Base-by-base conservation (phyloP, 805 yeast genomes). In the Kodamaea leandrae region DNA sequence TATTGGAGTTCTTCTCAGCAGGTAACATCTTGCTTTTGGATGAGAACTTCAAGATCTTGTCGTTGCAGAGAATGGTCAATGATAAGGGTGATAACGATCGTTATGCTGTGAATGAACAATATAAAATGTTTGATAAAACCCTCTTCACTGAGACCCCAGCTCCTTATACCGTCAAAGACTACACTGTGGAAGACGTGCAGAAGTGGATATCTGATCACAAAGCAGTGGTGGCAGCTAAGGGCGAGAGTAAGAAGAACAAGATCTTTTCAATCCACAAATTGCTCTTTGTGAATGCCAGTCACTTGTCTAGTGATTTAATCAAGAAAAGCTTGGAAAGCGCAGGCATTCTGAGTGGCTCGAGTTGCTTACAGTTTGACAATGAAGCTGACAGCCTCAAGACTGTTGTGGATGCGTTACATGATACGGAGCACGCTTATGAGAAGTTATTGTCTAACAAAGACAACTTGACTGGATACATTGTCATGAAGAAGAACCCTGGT, bases 1-100 rank as follows among this genome's bases (percentile, higher is more conserved):
- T 87, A 0, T 62, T 91, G 39, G 99, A 91, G 61, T 91, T 91
- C 54, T 91, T 90, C 66, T 86, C 96, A 57, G 96, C 96, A 2
- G 99, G 99, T 19, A 91, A 91, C 57, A 77, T 91, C 41, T 67
- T 91, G 14, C 68, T 91, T 15, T 68, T 91, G 46, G 95, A 91
- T 59, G 73, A 78, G 20, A 74, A 82, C 15, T 61, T 71, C 45
- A 80, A 76, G 51, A 88, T 90, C 37, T 51, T 89, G 53, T 71
- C 91, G 0, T 64, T 89, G 20, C 90, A 85, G 56, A 78, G 97
- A 61, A 66, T 83, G 16, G 96, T 88, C 7, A 78, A 78, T 24
- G 95, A 85, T 40, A 77, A 81, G 53, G 85, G 77, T 26, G 79
- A 78, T 48, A 77, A 76, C 41, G 80, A 69, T 32, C 71, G 71